Evolutionary conservation across 805 yeast species (phyloP).

Genomic region (Alloascoidea africana): DNA sequence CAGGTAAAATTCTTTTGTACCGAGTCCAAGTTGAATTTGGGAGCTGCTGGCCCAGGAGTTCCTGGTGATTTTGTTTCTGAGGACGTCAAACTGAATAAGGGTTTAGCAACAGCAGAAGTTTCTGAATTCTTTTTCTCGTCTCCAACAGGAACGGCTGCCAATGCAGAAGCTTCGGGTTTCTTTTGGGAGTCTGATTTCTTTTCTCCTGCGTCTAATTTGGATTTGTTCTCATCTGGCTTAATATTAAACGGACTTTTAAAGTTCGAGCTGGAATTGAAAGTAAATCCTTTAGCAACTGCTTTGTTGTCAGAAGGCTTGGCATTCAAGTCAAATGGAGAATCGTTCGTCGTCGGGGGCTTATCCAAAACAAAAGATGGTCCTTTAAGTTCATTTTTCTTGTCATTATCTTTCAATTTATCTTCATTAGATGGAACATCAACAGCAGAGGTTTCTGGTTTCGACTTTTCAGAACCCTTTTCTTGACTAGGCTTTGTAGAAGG

Average conservation of each 20-base stretch:
- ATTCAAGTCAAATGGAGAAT: slow-evolving; percentile 32
- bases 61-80: slow-evolving; percentile 3
- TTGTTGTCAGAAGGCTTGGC: slow-evolving; percentile 11
- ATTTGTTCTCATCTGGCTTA: slow-evolving; percentile 3
- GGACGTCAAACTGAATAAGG: slow-evolving; percentile 12
- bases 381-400: slow-evolving; percentile 49
- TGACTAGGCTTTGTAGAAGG: slow-evolving; percentile 13
- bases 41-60: slow-evolving; percentile 6
- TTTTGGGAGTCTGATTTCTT: not conserved
- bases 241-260: slow-evolving; percentile 20
- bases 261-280: slow-evolving; percentile 19
- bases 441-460: slow-evolving; percentile 11
- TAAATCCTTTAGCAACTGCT: slow-evolving; percentile 11
- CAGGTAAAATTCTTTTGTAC: slow-evolving; percentile 3
- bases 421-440: too few relatives aligned
- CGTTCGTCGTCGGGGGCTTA: slow-evolving; percentile 30
- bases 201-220: slow-evolving; percentile 2
- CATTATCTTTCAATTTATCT: slow-evolving; percentile 33
- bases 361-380: slow-evolving; percentile 52
- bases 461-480: slow-evolving; percentile 23
- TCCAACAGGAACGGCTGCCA: slow-evolving; percentile 3
- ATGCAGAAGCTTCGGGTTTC: not conserved
- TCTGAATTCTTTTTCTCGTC: slow-evolving; percentile 2
- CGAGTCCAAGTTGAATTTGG: slow-evolving; percentile 9
- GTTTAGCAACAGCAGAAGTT: slow-evolving; percentile 7